Percentiles rank a stretch among this genome's conserved stretches.
These are phyloP conservation scores for Sarcocystis neurona DNA, from an alignment of 169 alveolate genomes.

Conservation along the genomic window DNA sequence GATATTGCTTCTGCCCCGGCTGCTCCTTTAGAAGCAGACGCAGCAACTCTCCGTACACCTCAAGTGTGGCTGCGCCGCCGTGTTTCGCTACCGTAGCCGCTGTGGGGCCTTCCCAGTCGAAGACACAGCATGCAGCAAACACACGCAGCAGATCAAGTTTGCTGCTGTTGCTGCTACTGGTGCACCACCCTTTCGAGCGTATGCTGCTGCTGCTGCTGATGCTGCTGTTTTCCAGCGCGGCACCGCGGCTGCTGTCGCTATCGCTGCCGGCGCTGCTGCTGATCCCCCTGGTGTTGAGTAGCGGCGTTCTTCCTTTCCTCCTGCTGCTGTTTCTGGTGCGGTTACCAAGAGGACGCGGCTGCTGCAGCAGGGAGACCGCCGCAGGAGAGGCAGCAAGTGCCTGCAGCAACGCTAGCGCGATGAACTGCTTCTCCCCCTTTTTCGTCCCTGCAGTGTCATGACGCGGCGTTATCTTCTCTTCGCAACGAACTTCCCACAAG, in stretches of 20 bases:
- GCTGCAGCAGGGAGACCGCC: too few relatives aligned
- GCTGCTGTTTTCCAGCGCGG: background rate
- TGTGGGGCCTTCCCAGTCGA: background rate
- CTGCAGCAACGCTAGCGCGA: too few relatives aligned
- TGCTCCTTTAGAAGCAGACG: background rate
- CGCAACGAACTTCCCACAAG: too few relatives aligned
- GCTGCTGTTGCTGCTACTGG: background rate
- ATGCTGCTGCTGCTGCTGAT: background rate
- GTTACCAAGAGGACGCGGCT: too few relatives aligned
- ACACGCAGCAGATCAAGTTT: background rate
- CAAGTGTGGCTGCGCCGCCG: background rate
- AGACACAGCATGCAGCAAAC: slow-evolving; percentile 14
- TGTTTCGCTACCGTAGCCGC: background rate
- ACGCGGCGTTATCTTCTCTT: too few relatives aligned
- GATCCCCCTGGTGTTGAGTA: too few relatives aligned
- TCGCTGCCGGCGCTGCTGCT: background rate
- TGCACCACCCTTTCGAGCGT: background rate
- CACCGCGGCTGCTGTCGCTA: background rate
- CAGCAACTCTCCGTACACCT: slow-evolving; percentile 7
- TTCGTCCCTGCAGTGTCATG: too few relatives aligned
- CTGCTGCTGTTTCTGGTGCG: too few relatives aligned
- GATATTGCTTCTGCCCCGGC: too few relatives aligned
- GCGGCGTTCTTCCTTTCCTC: too few relatives aligned
- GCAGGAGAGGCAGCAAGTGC: too few relatives aligned
- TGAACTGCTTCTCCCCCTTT: too few relatives aligned